A percentile compares a stretch with the other conserved stretches of the same genome.
Evolutionary conservation across 192 early-diverging fungal species (phyloP).

Genomic region (Diversispora epigaea): DNA sequence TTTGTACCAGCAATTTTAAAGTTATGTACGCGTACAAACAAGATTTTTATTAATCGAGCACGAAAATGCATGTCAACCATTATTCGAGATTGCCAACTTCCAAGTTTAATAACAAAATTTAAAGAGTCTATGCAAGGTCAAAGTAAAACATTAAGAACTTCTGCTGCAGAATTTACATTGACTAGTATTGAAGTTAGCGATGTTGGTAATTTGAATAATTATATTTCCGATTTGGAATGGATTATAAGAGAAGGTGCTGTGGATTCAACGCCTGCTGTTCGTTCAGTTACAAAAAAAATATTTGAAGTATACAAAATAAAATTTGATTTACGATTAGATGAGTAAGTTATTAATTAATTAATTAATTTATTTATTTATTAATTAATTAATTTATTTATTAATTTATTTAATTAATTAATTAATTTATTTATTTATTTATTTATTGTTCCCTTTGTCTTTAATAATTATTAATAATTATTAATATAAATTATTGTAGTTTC

Average conservation of each 20-base stretch:
- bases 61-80: constrained; percentile 61
- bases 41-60: constrained; percentile 66
- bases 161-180: constrained; percentile 61
- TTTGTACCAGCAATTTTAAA: constrained; percentile 62
- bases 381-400: background rate
- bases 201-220: constrained; percentile 32
- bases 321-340: constrained; percentile 38
- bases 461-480: background rate
- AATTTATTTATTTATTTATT: background rate
- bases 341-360: background rate
- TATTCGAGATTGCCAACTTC: constrained; percentile 56
- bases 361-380: background rate
- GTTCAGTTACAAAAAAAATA: constrained; percentile 44
- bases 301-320: constrained; percentile 49
- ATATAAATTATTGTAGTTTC: background rate
- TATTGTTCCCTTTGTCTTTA: too few relatives aligned
- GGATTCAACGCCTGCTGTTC: constrained; percentile 53
- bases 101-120: constrained; percentile 55
- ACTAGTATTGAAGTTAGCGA: constrained; percentile 50
- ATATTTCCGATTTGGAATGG: constrained; percentile 47
- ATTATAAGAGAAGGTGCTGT: constrained; percentile 47
- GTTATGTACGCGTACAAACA: constrained; percentile 72
- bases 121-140: constrained; percentile 54
- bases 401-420: background rate
- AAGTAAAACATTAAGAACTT: constrained; percentile 62